Conservation (phyloP, 2,329 filamentous ascomycete species). For the Aurifilum marmelostoma region DNA sequence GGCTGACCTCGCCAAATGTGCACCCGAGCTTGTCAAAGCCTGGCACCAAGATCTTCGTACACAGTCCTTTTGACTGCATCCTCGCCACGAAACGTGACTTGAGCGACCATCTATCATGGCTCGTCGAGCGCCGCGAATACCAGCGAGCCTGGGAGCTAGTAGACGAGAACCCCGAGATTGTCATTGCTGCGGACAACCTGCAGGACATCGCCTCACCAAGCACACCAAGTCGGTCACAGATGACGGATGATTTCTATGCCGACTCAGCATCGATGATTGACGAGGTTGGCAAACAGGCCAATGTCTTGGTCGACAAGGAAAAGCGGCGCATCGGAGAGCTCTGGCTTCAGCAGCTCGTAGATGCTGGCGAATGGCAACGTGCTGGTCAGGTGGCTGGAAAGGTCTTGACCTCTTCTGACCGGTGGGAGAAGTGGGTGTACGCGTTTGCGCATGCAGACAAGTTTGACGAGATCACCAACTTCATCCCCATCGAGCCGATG, state of each 20-base stretch:
- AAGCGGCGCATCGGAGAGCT: slow-evolving; percentile 90
- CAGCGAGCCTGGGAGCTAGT: slow-evolving; percentile 87
- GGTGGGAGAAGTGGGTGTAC: slow-evolving; percentile 97
- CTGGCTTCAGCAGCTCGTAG: slow-evolving; percentile 87
- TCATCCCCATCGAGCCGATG: slow-evolving; percentile 78
- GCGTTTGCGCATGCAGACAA: slow-evolving; percentile 83
- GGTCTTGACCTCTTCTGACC: slow-evolving; percentile 75
- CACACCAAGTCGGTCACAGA: slow-evolving; percentile 39
- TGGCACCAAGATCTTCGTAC: slow-evolving; percentile 80
- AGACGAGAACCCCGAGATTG: slow-evolving; percentile 81
- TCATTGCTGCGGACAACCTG: slow-evolving; percentile 48
- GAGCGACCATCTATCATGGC: slow-evolving; percentile 82
- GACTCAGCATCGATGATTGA: slow-evolving; percentile 68
- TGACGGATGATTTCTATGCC: slow-evolving; percentile 71
- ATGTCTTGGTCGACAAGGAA: slow-evolving; percentile 77
- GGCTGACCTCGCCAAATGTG: slow-evolving; percentile 42
- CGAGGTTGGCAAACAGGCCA: slow-evolving; percentile 58
- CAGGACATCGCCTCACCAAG: slow-evolving; percentile 42
- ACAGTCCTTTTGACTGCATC: slow-evolving; percentile 97
- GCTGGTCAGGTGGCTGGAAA: slow-evolving; percentile 83
- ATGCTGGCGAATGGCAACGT: slow-evolving; percentile 71
- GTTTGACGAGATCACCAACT: slow-evolving; percentile 86
- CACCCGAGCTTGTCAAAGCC: slow-evolving; percentile 60
- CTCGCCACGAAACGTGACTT: slow-evolving; percentile 86
- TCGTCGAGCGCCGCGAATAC: slow-evolving; percentile 80